Evolutionary conservation across 2,329 filamentous ascomycete genomes (phyloP).

Genomic region (Hypomyces perniciosus): DNA sequence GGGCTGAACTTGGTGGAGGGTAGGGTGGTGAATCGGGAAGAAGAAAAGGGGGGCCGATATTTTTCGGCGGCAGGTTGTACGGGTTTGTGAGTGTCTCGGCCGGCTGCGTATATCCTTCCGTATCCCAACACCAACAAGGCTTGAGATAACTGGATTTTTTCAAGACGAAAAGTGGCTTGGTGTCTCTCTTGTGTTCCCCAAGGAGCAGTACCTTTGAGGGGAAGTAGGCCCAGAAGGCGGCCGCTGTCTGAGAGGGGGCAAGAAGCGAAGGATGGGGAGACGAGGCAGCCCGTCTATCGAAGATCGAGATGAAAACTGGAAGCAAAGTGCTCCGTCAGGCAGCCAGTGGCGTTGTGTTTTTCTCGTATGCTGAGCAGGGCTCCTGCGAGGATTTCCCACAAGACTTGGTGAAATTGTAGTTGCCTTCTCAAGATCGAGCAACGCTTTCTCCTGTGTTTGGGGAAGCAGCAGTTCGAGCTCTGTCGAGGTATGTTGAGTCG

Average conservation of each 20-base stretch:
- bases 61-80: slow-evolving; percentile 12
- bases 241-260: not conserved
- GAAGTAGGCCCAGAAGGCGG: not conserved
- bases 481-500: too few species aligned
- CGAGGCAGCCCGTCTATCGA: not conserved
- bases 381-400: too few species aligned
- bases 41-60: slow-evolving; percentile 6
- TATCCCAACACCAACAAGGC: not conserved
- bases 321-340: not conserved
- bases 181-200: not conserved
- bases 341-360: not conserved
- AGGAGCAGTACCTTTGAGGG: not conserved
- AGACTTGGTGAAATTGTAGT: too few species aligned
- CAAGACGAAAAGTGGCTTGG: slow-evolving; percentile 5
- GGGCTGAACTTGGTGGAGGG: not conserved
- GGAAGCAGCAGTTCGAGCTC: too few species aligned
- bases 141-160: not conserved
- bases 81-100: slow-evolving; percentile 18
- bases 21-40: slow-evolving; percentile 1
- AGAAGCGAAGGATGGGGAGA: not conserved
- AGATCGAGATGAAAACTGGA: not conserved
- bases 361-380: not conserved
- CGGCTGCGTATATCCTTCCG: slow-evolving; percentile 12
- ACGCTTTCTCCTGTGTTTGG: too few species aligned
- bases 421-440: too few species aligned